Base-by-base conservation (phyloP, 495 filamentous ascomycete genomes). In the Clohesyomyces aquaticus region DNA sequence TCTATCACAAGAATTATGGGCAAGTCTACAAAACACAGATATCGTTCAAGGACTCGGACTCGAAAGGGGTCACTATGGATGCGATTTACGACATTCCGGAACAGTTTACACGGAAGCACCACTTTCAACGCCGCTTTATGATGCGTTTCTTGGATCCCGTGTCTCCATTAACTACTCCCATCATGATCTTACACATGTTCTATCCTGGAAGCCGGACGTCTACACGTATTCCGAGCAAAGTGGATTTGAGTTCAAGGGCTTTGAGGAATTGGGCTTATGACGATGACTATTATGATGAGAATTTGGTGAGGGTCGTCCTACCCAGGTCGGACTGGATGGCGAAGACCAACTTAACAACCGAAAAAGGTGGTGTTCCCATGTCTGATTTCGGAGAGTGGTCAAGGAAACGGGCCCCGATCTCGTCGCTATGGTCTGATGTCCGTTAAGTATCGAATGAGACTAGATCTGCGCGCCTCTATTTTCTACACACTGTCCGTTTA, bases 11-110 rank as follows among this genome's bases (percentile, higher is more conserved):
- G n/a, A n/a, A n/a, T n/a, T n/a, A n/a, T n/a, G n/a, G n/a, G n/a
- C n/a, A n/a, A n/a, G n/a, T n/a, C n/a, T n/a, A n/a, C n/a, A n/a
- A n/a, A n/a, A n/a, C n/a, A n/a, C n/a, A 46, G 1, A 6, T 62
- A 6, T 25, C 35, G 0, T 55, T 62, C 22, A 25, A 54, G 6
- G 8, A 59, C 6, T 16, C 10, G 3, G 18, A 38, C 4, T n/a
- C 58, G 4, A 19, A 21, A 10, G 49, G 59, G 4, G 50, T 62
- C 21, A 54, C 59, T 1, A 62, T 62, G 59, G 48, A 23, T 38
- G 41, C 27, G 1, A 14, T 62, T 21, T 62, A 62, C 23, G 59
- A 54, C 18, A 62, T 54, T n/a, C 26, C 50, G 3, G 32, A 19
- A 25, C 10, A 8, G 0, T 62, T 62, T 35, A 10, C 46, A 0